Conservation (phyloP, 176 grass and related monocot species). For the Saccharum officinarum region DNA sequence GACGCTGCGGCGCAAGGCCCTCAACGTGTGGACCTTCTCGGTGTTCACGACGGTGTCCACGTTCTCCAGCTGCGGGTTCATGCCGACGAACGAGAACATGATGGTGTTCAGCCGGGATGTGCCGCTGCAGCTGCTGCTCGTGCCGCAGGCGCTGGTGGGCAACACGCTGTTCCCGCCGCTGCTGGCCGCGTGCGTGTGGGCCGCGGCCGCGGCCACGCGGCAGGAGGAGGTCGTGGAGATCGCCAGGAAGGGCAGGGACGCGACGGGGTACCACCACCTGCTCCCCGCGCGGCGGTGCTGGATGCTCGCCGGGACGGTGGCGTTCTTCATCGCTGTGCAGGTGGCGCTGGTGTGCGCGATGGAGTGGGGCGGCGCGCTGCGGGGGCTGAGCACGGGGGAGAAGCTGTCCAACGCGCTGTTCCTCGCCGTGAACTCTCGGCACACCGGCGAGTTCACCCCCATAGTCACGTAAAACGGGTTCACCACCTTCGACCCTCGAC, state of each 20-base stretch:
- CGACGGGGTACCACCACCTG: conserved; percentile 49
- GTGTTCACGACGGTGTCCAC: conserved; percentile 66
- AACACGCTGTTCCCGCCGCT: conserved; percentile 58
- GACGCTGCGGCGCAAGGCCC: conserved; percentile 45
- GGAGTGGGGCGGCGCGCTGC: conserved; percentile 52
- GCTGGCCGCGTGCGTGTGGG: conserved; percentile 45
- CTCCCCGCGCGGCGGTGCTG: conserved; percentile 44
- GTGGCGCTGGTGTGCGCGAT: conserved; percentile 37
- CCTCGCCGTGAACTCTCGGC: conserved; percentile 59
- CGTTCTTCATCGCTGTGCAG: conserved; percentile 27
- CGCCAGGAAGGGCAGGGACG: conserved; percentile 7
- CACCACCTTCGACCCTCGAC: no score
- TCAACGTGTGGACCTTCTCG: conserved; percentile 52
- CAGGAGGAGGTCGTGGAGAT: conserved; percentile 38
- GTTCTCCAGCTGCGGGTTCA: conserved; percentile 62
- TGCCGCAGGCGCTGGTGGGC: conserved; percentile 49
- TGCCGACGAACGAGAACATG: conserved; percentile 80
- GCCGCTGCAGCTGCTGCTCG: conserved; percentile 58
- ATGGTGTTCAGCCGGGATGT: conserved; percentile 39
- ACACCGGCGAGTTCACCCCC: conserved; percentile 70
- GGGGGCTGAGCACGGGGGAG: conserved; percentile 43
- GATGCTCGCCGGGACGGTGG: conserved; percentile 45
- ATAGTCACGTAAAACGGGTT: no score
- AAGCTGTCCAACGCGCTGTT: conserved; percentile 56
- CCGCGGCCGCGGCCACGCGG: conserved; percentile 25